phyloP scores from a whole-genome alignment of 2,329 filamentous ascomycete genomes.

The Ceratocystis cubensis region DNA sequence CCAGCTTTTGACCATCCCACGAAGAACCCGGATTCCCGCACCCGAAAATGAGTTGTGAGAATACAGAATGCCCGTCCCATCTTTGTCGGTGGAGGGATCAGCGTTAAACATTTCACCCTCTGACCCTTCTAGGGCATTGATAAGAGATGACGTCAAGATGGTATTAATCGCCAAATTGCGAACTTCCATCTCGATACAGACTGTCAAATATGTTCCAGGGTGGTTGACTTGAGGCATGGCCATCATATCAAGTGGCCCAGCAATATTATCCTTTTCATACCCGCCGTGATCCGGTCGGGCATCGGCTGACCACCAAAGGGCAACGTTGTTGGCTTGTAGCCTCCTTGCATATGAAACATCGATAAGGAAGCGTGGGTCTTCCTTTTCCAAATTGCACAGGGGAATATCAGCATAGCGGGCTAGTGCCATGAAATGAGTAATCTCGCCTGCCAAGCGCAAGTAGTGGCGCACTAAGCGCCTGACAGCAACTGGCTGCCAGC shows the following conservation, averaged over 20 bases:
- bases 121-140: conserved; percentile 88
- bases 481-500: conserved; percentile 84
- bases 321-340: conserved; percentile 79
- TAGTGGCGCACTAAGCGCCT: conserved; percentile 81
- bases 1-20: conserved; percentile 98
- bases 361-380: conserved; percentile 89
- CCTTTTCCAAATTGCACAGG: conserved; percentile 85
- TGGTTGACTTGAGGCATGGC: conserved; percentile 91
- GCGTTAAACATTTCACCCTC: conserved; percentile 78
- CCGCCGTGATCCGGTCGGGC: conserved; percentile 88
- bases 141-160: conserved; percentile 86
- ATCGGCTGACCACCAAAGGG: conserved; percentile 90
- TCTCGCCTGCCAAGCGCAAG: conserved; percentile 83
- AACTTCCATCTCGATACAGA: conserved; percentile 89
- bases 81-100: conserved; percentile 47
- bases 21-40: conserved; percentile 75
- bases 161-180: conserved; percentile 96
- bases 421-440: conserved; percentile 74
- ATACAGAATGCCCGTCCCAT: conserved; percentile 28
- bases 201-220: conserved; percentile 84
- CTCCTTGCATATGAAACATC: conserved; percentile 88
- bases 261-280: conserved; percentile 83
- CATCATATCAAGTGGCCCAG: conserved; percentile 69
- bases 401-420: conserved; percentile 89
- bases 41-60: conserved; percentile 63